Percentiles rank a stretch among this genome's conserved stretches.
These are phyloP conservation scores for Lantana camara DNA, from an alignment of 257 asterid species.

Conservation along the genomic window DNA sequence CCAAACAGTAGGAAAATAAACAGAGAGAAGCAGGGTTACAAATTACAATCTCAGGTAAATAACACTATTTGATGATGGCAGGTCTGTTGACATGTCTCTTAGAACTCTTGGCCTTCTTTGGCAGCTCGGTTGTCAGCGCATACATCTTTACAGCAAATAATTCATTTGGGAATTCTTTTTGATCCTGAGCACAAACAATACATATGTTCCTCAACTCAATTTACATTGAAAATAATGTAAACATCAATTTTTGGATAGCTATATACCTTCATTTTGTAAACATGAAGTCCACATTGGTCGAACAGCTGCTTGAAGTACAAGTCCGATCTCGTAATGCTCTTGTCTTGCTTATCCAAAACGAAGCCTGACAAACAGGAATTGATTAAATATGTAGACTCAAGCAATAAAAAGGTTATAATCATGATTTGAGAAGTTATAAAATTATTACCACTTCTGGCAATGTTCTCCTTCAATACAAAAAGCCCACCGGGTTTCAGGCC, in stretches of 20 bases:
- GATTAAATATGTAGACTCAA: too few species aligned
- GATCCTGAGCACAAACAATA: conserved; percentile 58
- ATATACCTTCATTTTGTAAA: conserved; percentile 72
- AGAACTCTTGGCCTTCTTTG: conserved; percentile 45
- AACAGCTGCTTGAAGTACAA: conserved; percentile 93
- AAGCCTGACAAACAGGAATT: conserved; percentile 51
- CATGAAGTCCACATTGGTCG: conserved; percentile 70
- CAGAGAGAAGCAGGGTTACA: too few species aligned
- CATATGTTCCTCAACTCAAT: too few species aligned
- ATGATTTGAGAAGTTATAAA: background rate
- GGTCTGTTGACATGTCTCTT: conserved; percentile 62
- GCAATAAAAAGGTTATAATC: too few species aligned
- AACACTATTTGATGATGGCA: conserved; percentile 57
- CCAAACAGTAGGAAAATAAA: too few species aligned
- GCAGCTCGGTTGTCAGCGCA: conserved; percentile 74
- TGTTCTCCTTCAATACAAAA: conserved; percentile 85
- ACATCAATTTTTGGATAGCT: too few species aligned
- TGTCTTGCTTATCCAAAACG: conserved; percentile 89
- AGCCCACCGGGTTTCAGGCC: conserved; percentile 93
- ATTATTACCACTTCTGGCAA: conserved; percentile 73
- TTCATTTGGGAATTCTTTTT: conserved; percentile 75
- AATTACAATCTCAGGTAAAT: background rate
- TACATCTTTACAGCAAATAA: conserved; percentile 90
- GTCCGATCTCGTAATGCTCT: conserved; percentile 91
- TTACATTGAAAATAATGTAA: background rate